Percentiles rank a stretch among this genome's conserved stretches.
These are phyloP conservation scores for Sclerotinia spermophila DNA, from an alignment of 2,329 filamentous ascomycete genomes.

Conservation along the genomic window DNA sequence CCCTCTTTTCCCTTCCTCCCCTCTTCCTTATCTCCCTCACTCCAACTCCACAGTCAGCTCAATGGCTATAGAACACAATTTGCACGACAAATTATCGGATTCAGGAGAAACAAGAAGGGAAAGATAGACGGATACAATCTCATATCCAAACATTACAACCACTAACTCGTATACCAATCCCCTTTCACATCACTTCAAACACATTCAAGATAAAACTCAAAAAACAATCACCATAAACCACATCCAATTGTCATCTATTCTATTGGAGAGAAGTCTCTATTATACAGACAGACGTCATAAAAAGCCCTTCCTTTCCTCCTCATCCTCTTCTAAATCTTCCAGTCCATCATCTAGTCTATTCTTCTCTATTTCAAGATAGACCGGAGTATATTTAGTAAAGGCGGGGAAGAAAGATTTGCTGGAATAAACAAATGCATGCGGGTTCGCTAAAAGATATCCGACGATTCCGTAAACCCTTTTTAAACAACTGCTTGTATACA, in stretches of 20 bases:
- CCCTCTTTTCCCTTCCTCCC: neutral
- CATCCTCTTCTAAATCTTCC: neutral
- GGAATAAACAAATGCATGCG: conserved; percentile 9
- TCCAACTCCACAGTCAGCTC: neutral
- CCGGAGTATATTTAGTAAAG: neutral
- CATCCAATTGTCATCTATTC: conserved; percentile 16
- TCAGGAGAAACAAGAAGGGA: neutral
- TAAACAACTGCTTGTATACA: conserved; percentile 29
- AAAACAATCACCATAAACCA: neutral
- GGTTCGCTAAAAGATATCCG: conserved; percentile 7
- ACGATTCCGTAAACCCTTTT: conserved; percentile 12
- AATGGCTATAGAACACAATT: neutral
- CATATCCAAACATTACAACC: neutral
- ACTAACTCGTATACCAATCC: neutral
- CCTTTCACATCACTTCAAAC: neutral
- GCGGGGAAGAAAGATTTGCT: neutral
- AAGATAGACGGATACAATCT: no score
- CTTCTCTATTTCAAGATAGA: conserved; percentile 8
- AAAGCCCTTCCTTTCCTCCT: neutral
- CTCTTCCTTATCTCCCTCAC: neutral
- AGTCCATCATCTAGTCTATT: conserved; percentile 12
- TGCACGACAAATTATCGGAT: neutral
- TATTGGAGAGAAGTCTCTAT: conserved; percentile 12
- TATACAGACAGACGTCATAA: conserved; percentile 14
- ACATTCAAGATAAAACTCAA: neutral